Evolutionary conservation across 1,284 basidiomycete species (phyloP).

Genomic region (Gymnopus androsaceus): DNA sequence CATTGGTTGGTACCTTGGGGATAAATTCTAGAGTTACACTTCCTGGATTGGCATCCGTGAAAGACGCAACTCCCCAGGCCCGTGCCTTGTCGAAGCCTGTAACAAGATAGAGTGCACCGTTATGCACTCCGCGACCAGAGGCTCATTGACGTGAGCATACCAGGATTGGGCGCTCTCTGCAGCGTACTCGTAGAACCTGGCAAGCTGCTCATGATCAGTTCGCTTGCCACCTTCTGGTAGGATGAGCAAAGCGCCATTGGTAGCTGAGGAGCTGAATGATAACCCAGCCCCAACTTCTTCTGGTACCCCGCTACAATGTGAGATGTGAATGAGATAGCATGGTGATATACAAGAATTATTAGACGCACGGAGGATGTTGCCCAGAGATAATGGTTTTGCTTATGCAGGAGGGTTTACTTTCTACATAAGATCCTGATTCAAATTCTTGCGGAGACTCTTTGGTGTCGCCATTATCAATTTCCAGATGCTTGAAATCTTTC

Average conservation of each 20-base stretch:
- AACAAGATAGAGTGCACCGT: constrained; percentile 2
- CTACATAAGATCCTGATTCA: background rate
- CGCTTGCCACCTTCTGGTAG: constrained; percentile 7
- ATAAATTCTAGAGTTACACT: background rate
- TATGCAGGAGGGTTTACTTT: background rate
- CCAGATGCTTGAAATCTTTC: background rate
- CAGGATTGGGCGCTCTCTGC: background rate
- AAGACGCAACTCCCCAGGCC: constrained; percentile 3
- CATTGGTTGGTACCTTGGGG: background rate
- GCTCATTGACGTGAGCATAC: constrained; percentile 1
- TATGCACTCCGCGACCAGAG: background rate
- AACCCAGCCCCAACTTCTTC: background rate
- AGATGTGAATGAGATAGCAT: no score
- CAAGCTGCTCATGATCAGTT: background rate
- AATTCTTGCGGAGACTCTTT: background rate
- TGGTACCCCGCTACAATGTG: background rate
- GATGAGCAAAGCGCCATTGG: constrained; percentile 1
- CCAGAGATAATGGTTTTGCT: background rate
- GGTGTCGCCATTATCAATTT: background rate
- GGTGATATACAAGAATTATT: no score
- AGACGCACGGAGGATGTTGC: background rate
- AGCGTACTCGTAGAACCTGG: background rate
- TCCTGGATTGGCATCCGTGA: background rate
- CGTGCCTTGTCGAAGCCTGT: constrained; percentile 7
- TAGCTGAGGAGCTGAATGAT: background rate